Evolutionary conservation across 73 alveolate species (phyloP), one percentile per base, ranked within the genome.

Genomic region (Durusdinium trenchii): DNA sequence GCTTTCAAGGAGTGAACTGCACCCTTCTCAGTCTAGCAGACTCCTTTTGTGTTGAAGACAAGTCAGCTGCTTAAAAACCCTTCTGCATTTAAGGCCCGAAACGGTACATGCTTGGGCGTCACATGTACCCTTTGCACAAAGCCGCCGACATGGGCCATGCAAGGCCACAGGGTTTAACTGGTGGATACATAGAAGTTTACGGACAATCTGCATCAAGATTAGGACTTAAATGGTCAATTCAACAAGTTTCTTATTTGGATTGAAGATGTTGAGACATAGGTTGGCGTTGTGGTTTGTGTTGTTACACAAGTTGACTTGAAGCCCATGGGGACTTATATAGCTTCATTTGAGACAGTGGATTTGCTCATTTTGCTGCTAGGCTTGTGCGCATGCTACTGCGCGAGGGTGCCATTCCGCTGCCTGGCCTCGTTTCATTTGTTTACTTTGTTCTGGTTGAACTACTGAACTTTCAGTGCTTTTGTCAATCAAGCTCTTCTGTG

Each of bases 331-430:
- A n/a, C n/a, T n/a, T n/a, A n/a, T n/a, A n/a, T n/a, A n/a, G n/a
- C n/a, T n/a, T n/a, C n/a, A n/a, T n/a, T n/a, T n/a, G n/a, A n/a
- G n/a, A n/a, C n/a, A n/a, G n/a, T n/a, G n/a, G n/a, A n/a, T n/a
- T n/a, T n/a, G n/a, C n/a, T n/a, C n/a, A n/a, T n/a, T n/a, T n/a
- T n/a, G n/a, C n/a, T n/a, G 62, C 69, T 47, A 84, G 94, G 94
- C 75, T 84, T 51, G 75, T 84, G 76, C 94, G 94, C 51, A 84
- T 84, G 94, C 94, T 84, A 40, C n/a, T 84, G 94, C 94, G 94
- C 52, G 94, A 84, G 45, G 94, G 94, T 9, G 94, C 94, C 54
- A 84, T 84, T n/a, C 94, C 94, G 94, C n/a, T 5, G 50, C 76
- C n/a, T 36, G 76, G 79, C 79, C 64, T 54, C 64, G 46, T 30